phyloP scores from a whole-genome alignment of 495 filamentous ascomycete genomes.

The Hyaloscypha variabilis region DNA sequence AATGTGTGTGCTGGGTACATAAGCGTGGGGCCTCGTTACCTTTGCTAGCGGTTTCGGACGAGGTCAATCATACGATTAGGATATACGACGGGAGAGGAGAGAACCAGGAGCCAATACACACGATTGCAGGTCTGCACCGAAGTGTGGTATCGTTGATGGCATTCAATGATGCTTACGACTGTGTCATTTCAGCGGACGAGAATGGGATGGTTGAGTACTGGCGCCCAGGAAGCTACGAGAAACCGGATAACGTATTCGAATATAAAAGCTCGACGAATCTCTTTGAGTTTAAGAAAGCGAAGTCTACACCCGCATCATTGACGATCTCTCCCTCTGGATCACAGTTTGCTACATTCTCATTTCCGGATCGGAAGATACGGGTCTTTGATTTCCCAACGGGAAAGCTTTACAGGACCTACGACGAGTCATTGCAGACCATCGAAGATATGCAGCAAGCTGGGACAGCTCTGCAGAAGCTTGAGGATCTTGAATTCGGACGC shows the following conservation, averaged over 20 bases:
- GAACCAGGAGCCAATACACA: constrained; percentile 68
- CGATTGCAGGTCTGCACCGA: constrained; percentile 73
- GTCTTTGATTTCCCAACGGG: constrained; percentile 90
- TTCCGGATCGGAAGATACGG: constrained; percentile 90
- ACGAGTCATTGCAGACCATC: constrained; percentile 85
- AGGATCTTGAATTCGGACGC: constrained; percentile 89
- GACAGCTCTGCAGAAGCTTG: constrained; percentile 74
- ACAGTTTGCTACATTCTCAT: constrained; percentile 87
- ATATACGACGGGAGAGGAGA: constrained; percentile 93
- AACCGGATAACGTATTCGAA: constrained; percentile 88
- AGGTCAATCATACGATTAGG: constrained; percentile 66
- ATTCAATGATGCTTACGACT: constrained; percentile 88
- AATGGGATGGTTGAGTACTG: constrained; percentile 98
- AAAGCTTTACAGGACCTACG: constrained; percentile 89
- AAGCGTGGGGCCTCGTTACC: constrained; percentile 84
- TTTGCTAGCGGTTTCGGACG: constrained; percentile 86
- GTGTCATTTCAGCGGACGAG: constrained; percentile 86
- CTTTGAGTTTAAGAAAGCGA: constrained; percentile 96
- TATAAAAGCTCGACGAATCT: constrained; percentile 91
- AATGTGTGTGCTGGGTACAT: constrained; percentile 91
- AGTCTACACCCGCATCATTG: constrained; percentile 81
- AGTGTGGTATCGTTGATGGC: constrained; percentile 79
- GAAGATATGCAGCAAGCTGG: constrained; percentile 95
- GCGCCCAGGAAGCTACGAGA: constrained; percentile 82
- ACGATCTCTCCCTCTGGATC: constrained; percentile 83